Conservation (phyloP, 2,329 filamentous ascomycete genomes). For the Purpureocillium lavendulum region DNA sequence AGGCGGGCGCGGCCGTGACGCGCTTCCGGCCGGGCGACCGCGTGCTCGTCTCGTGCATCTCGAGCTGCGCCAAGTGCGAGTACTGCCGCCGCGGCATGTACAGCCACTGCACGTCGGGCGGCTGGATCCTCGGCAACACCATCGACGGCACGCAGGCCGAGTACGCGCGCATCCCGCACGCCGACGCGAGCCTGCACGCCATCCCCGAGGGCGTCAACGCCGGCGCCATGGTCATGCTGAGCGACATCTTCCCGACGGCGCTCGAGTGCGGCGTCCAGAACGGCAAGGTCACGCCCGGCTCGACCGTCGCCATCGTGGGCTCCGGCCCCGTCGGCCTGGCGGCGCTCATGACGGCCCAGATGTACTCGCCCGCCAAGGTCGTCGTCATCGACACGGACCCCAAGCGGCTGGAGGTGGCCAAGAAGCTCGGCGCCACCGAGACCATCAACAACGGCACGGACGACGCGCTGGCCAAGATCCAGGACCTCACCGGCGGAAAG, state of each 20-base stretch:
- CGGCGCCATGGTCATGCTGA: slow-evolving; percentile 37
- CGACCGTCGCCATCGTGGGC: slow-evolving; percentile 45
- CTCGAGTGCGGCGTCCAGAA: slow-evolving; percentile 45
- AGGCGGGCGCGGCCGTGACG: slow-evolving; percentile 34
- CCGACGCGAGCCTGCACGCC: slow-evolving; percentile 36
- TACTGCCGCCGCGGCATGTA: slow-evolving; percentile 43
- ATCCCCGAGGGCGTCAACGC: slow-evolving; percentile 33
- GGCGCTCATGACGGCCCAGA: slow-evolving; percentile 41
- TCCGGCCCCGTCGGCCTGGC: slow-evolving; percentile 48
- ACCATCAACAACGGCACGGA: slow-evolving; percentile 28
- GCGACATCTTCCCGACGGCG: slow-evolving; percentile 49
- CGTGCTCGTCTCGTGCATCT: slow-evolving; percentile 44
- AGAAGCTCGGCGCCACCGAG: slow-evolving; percentile 37
- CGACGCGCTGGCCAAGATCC: slow-evolving; percentile 28
- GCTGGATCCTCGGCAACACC: slow-evolving; percentile 45
- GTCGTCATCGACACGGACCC: slow-evolving; percentile 44
- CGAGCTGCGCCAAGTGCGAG: slow-evolving; percentile 39
- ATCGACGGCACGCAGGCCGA: slow-evolving; percentile 49
- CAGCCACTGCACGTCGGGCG: slow-evolving; percentile 43
- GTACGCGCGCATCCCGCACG: slow-evolving; percentile 43
- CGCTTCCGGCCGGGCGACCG: slow-evolving; percentile 38
- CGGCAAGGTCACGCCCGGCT: slow-evolving; percentile 41
- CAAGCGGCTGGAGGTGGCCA: slow-evolving; percentile 36
- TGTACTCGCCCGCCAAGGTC: slow-evolving; percentile 43
- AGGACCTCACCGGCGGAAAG: slow-evolving; percentile 36